Evolutionary conservation across 2,329 filamentous ascomycete genomes (phyloP).

Genomic region (Cyphellophora europaea): DNA sequence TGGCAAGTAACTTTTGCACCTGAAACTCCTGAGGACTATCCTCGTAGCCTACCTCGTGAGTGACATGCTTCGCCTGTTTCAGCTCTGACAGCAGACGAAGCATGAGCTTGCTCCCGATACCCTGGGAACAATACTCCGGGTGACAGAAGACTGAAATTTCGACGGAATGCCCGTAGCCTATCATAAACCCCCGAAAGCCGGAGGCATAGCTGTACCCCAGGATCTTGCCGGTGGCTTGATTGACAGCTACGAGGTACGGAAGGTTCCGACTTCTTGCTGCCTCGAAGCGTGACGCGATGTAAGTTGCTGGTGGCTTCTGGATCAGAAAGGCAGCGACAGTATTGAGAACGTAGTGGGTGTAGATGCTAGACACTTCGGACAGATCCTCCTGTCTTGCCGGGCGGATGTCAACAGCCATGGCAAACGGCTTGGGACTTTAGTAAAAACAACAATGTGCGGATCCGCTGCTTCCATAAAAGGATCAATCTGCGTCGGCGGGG

Average conservation of each 20-base stretch:
- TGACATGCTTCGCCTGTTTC: slow-evolving; percentile 17
- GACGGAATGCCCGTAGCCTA: slow-evolving; percentile 30
- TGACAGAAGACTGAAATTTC: slow-evolving; percentile 32
- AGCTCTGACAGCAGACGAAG: slow-evolving; percentile 22
- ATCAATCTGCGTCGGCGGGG: no score
- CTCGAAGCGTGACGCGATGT: slow-evolving; percentile 22
- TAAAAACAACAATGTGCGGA: no score
- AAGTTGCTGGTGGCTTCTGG: slow-evolving; percentile 20
- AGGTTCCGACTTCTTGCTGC: slow-evolving; percentile 19
- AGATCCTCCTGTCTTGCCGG: slow-evolving; percentile 24
- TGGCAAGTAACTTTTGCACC: slow-evolving; percentile 26
- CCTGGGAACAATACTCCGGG: slow-evolving; percentile 22
- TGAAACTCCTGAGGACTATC: slow-evolving; percentile 6
- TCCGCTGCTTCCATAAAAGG: no score
- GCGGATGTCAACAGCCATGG: slow-evolving; percentile 25
- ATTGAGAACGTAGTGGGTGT: slow-evolving; percentile 28
- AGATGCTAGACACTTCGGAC: slow-evolving; percentile 25
- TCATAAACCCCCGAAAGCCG: slow-evolving; percentile 25
- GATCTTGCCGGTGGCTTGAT: slow-evolving; percentile 14
- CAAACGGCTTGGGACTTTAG: no score
- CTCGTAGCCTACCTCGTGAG: slow-evolving; percentile 14
- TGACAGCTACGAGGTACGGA: slow-evolving; percentile 29
- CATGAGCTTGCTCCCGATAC: slow-evolving; percentile 26
- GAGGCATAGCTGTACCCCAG: slow-evolving; percentile 28
- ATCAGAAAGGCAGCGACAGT: slow-evolving; percentile 27